phyloP scores from a whole-genome alignment of 2,329 filamentous ascomycete genomes.

The Cladophialophora immunda region DNA sequence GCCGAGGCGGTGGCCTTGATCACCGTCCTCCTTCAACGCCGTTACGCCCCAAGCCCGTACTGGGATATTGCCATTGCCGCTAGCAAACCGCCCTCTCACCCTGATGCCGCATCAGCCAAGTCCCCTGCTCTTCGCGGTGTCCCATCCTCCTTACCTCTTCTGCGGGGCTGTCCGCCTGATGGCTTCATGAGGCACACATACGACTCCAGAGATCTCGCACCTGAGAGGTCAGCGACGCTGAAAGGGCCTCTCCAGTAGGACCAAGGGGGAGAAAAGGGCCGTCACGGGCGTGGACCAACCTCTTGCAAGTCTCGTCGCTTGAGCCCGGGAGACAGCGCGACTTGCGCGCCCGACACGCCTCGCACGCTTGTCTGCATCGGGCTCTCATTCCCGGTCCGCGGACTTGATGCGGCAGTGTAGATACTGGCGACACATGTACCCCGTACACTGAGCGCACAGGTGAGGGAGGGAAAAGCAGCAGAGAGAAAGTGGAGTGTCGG shows the following conservation, averaged over 20 bases:
- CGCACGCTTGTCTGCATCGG: constrained; percentile 29
- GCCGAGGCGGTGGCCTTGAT: background rate
- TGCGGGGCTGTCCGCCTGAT: constrained; percentile 13
- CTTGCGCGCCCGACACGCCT: constrained; percentile 32
- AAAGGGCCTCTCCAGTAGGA: background rate
- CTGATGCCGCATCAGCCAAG: background rate
- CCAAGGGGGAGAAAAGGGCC: background rate
- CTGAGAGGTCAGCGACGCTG: background rate
- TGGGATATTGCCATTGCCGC: background rate
- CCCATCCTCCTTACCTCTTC: constrained; percentile 1
- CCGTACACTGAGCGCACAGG: too few species aligned
- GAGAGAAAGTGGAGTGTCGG: background rate
- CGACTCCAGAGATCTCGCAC: constrained; percentile 21
- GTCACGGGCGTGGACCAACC: constrained; percentile 9
- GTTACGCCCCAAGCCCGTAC: background rate
- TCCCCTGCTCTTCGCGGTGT: background rate
- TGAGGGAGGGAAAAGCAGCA: background rate
- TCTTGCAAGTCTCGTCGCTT: constrained; percentile 20
- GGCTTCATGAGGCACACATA: constrained; percentile 24
- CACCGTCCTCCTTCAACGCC: background rate
- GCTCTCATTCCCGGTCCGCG: constrained; percentile 15
- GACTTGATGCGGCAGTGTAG: too few species aligned
- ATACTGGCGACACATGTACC: too few species aligned
- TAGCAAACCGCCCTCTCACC: background rate
- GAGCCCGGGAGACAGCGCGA: constrained; percentile 28